A percentile compares a stretch with the other conserved stretches of the same genome.
Conservation (phyloP, 78 protist genomes). For the Polysphondylium violaceum region DNA sequence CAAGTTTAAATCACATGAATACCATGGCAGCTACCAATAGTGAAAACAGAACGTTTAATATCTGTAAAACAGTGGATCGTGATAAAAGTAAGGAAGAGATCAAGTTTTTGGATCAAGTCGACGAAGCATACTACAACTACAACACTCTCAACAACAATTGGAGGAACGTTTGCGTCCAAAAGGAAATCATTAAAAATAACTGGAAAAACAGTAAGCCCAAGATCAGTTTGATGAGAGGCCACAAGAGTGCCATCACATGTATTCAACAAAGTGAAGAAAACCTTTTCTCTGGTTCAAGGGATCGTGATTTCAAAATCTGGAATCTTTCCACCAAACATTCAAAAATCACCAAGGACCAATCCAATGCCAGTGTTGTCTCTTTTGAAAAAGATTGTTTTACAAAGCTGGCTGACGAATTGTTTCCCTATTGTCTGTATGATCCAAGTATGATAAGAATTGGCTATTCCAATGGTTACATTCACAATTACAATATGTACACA, state of each 20-base stretch:
- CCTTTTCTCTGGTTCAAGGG: conserved; percentile 12
- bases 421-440: conserved; percentile 18
- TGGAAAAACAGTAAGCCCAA: conserved; percentile 35
- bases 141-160: neutral
- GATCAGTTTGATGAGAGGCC: conserved; percentile 28
- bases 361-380: conserved; percentile 16
- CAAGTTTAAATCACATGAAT: neutral
- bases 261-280: conserved; percentile 17
- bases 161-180: conserved; percentile 27
- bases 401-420: neutral
- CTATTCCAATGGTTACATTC: conserved; percentile 32
- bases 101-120: too few relatives aligned
- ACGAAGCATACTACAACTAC: neutral
- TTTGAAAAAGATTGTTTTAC: conserved; percentile 55
- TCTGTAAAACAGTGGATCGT: too few relatives aligned
- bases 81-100: too few relatives aligned
- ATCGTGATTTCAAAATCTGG: conserved; percentile 42
- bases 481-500: neutral
- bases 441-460: conserved; percentile 23
- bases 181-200: conserved; percentile 9
- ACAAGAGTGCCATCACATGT: conserved; percentile 30
- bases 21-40: too few relatives aligned
- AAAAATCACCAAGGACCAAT: neutral
- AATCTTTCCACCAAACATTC: conserved; percentile 9
- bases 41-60: too few relatives aligned